A percentile compares a stretch with the other conserved stretches of the same genome.
phyloP scores from a whole-genome alignment of 768 basidiomycete species.

The Agrocybe praecox region DNA sequence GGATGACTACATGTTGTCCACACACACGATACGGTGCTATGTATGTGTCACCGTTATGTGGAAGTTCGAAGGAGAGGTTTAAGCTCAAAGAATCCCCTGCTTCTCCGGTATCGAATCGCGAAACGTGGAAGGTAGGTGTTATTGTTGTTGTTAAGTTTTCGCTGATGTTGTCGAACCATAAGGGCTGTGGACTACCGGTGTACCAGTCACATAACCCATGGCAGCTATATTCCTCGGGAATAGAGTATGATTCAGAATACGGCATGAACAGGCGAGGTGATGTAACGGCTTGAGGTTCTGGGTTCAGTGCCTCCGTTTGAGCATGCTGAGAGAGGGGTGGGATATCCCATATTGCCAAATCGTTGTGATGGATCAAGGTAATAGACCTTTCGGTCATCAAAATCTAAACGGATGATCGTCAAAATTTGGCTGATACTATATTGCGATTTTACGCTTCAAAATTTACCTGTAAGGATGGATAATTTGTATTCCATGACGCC shows the following conservation, averaged over 20 bases:
- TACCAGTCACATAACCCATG: slow-evolving; percentile 17
- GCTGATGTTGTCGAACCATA: slow-evolving; percentile 12
- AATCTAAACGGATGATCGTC: slow-evolving; percentile 3
- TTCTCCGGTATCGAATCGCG: slow-evolving; percentile 1
- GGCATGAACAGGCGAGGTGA: not conserved
- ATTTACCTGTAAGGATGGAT: slow-evolving; percentile 8
- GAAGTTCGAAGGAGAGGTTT: not conserved
- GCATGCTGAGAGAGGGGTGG: slow-evolving; percentile 7
- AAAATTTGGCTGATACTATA: not conserved
- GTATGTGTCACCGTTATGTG: not conserved
- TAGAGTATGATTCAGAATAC: not conserved
- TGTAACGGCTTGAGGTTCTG: not conserved
- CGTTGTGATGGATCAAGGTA: slow-evolving; percentile 4
- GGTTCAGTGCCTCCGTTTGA: not conserved
- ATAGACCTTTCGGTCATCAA: slow-evolving; percentile 10
- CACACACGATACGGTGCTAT: slow-evolving; percentile 11
- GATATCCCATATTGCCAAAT: slow-evolving; percentile 12
- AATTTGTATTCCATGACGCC: slow-evolving; percentile 7
- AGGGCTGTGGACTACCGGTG: slow-evolving; percentile 16
- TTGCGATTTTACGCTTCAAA: not conserved
- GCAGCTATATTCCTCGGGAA: not conserved
- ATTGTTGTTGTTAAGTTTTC: not conserved
- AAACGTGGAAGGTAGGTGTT: not conserved
- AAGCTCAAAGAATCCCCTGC: not conserved
- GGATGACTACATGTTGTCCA: slow-evolving; percentile 1